A percentile compares a stretch with the other conserved stretches of the same genome.
Conservation (phyloP, 2,329 filamentous ascomycete species). For the Aspergillus calidoustus region DNA sequence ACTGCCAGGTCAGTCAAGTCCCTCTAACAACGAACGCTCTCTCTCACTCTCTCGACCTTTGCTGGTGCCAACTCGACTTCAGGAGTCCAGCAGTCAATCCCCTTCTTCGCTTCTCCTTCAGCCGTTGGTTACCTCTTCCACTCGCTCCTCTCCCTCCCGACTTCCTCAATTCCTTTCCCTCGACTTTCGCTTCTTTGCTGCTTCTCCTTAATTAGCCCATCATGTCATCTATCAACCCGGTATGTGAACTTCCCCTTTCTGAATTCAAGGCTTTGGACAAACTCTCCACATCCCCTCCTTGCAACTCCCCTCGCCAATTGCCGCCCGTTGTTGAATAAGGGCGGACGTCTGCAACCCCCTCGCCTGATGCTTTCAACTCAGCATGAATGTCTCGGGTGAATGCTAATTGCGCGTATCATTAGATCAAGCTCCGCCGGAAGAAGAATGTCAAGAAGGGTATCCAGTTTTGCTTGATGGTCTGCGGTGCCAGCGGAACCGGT, state of each 20-base stretch:
- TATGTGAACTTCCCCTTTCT: slow-evolving; percentile 47
- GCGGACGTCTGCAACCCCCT: not conserved
- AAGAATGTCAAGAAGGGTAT: slow-evolving; percentile 99
- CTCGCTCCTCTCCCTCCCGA: slow-evolving; percentile 27
- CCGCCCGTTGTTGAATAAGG: slow-evolving; percentile 1
- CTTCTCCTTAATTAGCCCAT: slow-evolving; percentile 38
- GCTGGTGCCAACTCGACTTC: slow-evolving; percentile 21
- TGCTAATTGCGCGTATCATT: slow-evolving; percentile 21
- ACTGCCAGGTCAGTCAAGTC: slow-evolving; percentile 22
- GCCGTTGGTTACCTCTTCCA: slow-evolving; percentile 24
- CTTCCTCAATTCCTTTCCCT: slow-evolving; percentile 21
- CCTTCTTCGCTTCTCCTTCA: slow-evolving; percentile 22
- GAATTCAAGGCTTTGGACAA: slow-evolving; percentile 23
- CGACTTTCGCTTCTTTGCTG: slow-evolving; percentile 25
- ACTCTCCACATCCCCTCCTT: slow-evolving; percentile 21
- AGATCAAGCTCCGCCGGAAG: slow-evolving; percentile 99
- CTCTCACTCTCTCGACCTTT: slow-evolving; percentile 14
- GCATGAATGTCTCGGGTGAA: slow-evolving; percentile 14
- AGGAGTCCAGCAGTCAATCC: slow-evolving; percentile 21
- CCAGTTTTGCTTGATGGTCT: slow-evolving; percentile 99
- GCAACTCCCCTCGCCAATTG: slow-evolving; percentile 29
- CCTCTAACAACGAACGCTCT: slow-evolving; percentile 11
- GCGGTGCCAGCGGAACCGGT: slow-evolving; percentile 98
- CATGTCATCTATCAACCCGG: slow-evolving; percentile 60
- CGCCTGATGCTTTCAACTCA: slow-evolving; percentile 1